Evolutionary conservation across 768 basidiomycete species (phyloP).

Genomic region (Porpolomopsis calyptriformis): DNA sequence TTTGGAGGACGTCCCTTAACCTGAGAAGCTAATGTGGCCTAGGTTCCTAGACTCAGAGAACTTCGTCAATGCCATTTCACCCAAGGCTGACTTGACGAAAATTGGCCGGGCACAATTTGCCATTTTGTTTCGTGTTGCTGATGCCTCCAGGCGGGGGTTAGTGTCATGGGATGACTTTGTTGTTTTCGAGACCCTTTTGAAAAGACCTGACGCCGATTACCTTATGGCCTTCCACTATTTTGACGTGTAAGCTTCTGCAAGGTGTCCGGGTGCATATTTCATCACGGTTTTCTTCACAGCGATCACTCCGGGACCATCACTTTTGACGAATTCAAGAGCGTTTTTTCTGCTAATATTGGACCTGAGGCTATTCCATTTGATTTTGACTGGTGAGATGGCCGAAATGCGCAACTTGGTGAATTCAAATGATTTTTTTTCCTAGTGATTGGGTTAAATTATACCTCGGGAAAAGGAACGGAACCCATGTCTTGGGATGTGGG

Average conservation of each 20-base stretch:
- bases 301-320: constrained; percentile 89
- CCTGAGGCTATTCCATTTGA: constrained; percentile 85
- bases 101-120: constrained; percentile 84
- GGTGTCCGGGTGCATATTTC: background rate
- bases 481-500: constrained; percentile 87
- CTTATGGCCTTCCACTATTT: constrained; percentile 96
- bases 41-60: constrained; percentile 82
- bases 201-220: constrained; percentile 93
- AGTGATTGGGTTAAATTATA: constrained; percentile 97
- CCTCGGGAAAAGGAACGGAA: constrained; percentile 84
- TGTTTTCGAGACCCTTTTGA: constrained; percentile 87
- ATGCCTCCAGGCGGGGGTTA: constrained; percentile 60
- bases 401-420: background rate
- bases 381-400: constrained; percentile 65
- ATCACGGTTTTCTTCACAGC: constrained; percentile 28
- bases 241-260: constrained; percentile 62
- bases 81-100: constrained; percentile 71
- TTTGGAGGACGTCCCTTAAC: background rate
- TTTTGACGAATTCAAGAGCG: constrained; percentile 90
- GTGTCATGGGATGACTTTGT: constrained; percentile 94
- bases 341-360: constrained; percentile 72
- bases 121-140: constrained; percentile 84
- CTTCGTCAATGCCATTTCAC: constrained; percentile 94
- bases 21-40: constrained; percentile 3
- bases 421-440: constrained; percentile 2